A percentile compares a stretch with the other conserved stretches of the same genome.
phyloP scores from a whole-genome alignment of 2,329 filamentous ascomycete genomes.

The Plenodomus lindquistii region DNA sequence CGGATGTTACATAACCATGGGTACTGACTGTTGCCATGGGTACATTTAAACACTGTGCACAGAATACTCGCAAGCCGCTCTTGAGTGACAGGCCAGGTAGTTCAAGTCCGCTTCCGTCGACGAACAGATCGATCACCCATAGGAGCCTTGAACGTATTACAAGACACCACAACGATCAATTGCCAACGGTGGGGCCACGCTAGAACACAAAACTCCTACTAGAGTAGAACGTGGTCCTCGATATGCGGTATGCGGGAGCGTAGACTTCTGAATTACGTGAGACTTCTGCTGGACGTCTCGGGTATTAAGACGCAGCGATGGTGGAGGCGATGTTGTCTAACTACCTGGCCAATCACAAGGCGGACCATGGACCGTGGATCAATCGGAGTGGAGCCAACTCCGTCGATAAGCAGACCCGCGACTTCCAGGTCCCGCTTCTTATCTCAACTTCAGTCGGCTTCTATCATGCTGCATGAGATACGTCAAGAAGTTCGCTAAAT shows the following conservation, averaged over 20 bases:
- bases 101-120: too few species aligned
- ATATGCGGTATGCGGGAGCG: background rate
- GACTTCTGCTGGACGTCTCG: background rate
- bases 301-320: background rate
- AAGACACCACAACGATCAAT: background rate
- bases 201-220: background rate
- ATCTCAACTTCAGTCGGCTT: slow-evolving; percentile 15
- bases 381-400: slow-evolving; percentile 11
- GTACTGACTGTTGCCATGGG: background rate
- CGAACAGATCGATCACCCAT: too few species aligned
- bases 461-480: slow-evolving; percentile 33
- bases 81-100: too few species aligned
- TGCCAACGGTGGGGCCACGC: background rate
- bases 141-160: too few species aligned
- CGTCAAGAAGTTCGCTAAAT: slow-evolving; percentile 14
- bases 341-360: slow-evolving; percentile 5
- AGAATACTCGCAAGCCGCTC: too few species aligned
- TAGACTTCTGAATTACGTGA: background rate
- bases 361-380: slow-evolving; percentile 9
- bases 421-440: slow-evolving; percentile 8
- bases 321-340: background rate
- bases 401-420: slow-evolving; percentile 13
- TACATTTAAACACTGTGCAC: too few species aligned
- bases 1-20: background rate
- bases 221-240: background rate